These are phyloP conservation scores for Rhizophlyctis rosea DNA, from an alignment of 192 early-diverging fungal genomes.

Conservation along the genomic window DNA sequence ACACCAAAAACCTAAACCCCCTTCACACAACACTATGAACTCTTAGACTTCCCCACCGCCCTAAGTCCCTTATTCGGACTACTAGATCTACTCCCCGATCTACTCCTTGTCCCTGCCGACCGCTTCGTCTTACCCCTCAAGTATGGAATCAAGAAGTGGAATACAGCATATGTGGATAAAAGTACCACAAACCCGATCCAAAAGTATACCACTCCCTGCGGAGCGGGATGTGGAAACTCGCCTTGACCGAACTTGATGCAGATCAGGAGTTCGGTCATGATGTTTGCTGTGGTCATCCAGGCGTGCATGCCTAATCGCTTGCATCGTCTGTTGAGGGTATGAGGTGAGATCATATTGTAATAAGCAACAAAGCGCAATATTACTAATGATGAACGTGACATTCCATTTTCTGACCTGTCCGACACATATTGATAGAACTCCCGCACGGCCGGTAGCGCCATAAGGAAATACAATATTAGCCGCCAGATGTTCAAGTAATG, in stretches of 20 bases:
- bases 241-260: constrained; percentile 83
- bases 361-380: neutral
- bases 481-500: constrained; percentile 77
- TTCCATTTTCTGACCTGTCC: constrained; percentile 63
- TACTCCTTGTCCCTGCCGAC: neutral
- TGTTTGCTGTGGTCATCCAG: constrained; percentile 83
- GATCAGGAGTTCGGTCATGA: constrained; percentile 90
- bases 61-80: no score
- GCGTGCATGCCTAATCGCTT: constrained; percentile 91
- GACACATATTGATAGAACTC: constrained; percentile 89
- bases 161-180: constrained; percentile 70
- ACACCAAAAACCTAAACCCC: no score
- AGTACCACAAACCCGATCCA: constrained; percentile 65
- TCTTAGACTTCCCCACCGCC: no score
- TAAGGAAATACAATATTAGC: constrained; percentile 76
- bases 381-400: constrained; percentile 12
- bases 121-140: neutral
- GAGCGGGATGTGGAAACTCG: constrained; percentile 81
- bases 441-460: constrained; percentile 79
- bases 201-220: constrained; percentile 63
- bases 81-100: neutral
- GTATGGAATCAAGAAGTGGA: constrained; percentile 58
- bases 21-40: no score
- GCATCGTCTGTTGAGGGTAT: constrained; percentile 68
- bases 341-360: constrained; percentile 5